A percentile compares a stretch with the other conserved stretches of the same genome.
Conservation (phyloP, 2,329 filamentous ascomycete genomes). For the Verticillium alfalfae region DNA sequence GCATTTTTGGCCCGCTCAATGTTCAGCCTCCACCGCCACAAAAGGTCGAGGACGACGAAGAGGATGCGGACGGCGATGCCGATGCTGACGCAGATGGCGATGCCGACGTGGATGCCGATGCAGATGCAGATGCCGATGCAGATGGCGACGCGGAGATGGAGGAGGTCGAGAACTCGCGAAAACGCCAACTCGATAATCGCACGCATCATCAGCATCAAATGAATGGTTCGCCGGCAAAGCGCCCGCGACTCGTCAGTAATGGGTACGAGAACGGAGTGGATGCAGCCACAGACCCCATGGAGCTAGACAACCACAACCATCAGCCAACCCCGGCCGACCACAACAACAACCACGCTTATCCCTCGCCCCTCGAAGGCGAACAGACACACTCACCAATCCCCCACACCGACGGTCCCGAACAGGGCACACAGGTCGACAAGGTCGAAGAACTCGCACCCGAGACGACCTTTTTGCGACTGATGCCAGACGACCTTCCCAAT, state of each 20-base stretch:
- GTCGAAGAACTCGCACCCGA: constrained; percentile 53
- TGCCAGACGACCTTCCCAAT: constrained; percentile 30
- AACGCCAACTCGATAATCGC: constrained; percentile 40
- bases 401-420: constrained; percentile 56
- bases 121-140: background rate
- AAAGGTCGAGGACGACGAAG: constrained; percentile 29
- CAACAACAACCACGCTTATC: constrained; percentile 56
- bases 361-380: constrained; percentile 57
- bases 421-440: constrained; percentile 60
- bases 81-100: constrained; percentile 29
- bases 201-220: constrained; percentile 37
- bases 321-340: constrained; percentile 23
- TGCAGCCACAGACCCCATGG: constrained; percentile 48
- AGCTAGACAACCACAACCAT: constrained; percentile 45
- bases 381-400: constrained; percentile 45
- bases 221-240: constrained; percentile 54
- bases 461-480: constrained; percentile 56
- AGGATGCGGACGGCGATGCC: constrained; percentile 26
- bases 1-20: constrained; percentile 53
- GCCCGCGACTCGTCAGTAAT: constrained; percentile 52
- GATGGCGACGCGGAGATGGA: constrained; percentile 18
- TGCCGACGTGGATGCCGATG: constrained; percentile 25
- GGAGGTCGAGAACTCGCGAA: constrained; percentile 39
- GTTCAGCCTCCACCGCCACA: constrained; percentile 38
- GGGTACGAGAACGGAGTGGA: constrained; percentile 52